Evolutionary conservation across 768 basidiomycete species (phyloP).

Genomic region (Agaricus bisporus): DNA sequence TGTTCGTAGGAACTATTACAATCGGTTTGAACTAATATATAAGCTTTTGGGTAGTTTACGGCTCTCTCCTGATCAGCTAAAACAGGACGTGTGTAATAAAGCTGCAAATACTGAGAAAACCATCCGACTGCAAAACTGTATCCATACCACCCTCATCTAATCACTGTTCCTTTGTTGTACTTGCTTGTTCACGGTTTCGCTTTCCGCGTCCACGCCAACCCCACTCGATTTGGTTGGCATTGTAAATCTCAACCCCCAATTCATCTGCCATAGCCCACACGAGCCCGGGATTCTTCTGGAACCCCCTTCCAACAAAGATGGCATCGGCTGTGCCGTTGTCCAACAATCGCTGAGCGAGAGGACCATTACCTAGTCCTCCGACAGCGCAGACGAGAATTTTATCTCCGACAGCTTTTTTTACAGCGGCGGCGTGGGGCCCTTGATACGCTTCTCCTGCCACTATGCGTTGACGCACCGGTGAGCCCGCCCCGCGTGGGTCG

Average conservation of each 20-base stretch:
- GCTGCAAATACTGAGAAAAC: too few species aligned
- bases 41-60: too few species aligned
- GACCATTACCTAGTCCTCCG: conserved; percentile 50
- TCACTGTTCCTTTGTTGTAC: too few species aligned
- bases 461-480: conserved; percentile 31
- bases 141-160: too few species aligned
- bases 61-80: too few species aligned
- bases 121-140: too few species aligned
- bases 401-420: conserved; percentile 37
- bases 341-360: conserved; percentile 52
- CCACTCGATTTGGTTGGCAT: conserved; percentile 19
- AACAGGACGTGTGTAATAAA: too few species aligned
- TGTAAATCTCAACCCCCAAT: conserved; percentile 9
- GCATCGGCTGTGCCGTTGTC: conserved; percentile 56
- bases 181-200: background rate
- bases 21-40: too few species aligned
- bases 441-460: conserved; percentile 39
- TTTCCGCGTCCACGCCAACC: conserved; percentile 15
- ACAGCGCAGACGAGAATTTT: conserved; percentile 37
- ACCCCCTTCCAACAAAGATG: conserved; percentile 45
- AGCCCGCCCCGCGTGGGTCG: too few species aligned
- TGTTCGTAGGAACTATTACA: too few species aligned
- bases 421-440: conserved; percentile 49
- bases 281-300: conserved; percentile 54
- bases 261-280: conserved; percentile 44